phyloP scores from a whole-genome alignment of 495 filamentous ascomycete species.

The Niebla homalea region DNA sequence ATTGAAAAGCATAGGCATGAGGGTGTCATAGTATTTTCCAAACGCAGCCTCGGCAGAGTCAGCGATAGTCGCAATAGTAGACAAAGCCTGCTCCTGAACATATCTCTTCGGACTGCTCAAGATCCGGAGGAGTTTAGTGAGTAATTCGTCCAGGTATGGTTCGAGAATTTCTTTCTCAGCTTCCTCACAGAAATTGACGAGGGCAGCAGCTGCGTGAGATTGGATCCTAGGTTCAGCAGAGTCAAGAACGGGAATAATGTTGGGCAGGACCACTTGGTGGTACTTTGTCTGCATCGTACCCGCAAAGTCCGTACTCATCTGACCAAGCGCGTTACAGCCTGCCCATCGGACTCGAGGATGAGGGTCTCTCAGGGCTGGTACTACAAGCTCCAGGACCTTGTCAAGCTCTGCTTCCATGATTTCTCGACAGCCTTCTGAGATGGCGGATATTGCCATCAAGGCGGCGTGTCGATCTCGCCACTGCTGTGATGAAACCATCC shows the following conservation, averaged over 20 bases:
- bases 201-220: constrained; percentile 87
- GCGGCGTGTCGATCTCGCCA: constrained; percentile 97
- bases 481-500: constrained; percentile 89
- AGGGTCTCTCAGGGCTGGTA: constrained; percentile 79
- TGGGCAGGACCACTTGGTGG: constrained; percentile 68
- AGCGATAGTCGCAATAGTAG: constrained; percentile 96
- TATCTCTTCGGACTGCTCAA: constrained; percentile 84
- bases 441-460: constrained; percentile 97
- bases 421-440: constrained; percentile 93
- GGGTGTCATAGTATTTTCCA: constrained; percentile 81
- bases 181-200: constrained; percentile 99
- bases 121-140: constrained; percentile 69
- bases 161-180: constrained; percentile 85
- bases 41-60: constrained; percentile 95
- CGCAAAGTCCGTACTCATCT: constrained; percentile 99
- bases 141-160: constrained; percentile 81
- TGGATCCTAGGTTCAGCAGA: constrained; percentile 88
- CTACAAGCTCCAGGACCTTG: constrained; percentile 84
- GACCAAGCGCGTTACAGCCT: constrained; percentile 95
- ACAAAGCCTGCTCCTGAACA: constrained; percentile 95
- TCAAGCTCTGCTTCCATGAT: constrained; percentile 90
- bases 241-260: constrained; percentile 85
- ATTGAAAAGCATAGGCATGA: constrained; percentile 90
- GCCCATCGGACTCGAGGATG: constrained; percentile 96
- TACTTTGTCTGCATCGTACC: constrained; percentile 97